Evolutionary conservation across 73 alveolate genomes (phyloP).

Genomic region (Effrenium voratum): DNA sequence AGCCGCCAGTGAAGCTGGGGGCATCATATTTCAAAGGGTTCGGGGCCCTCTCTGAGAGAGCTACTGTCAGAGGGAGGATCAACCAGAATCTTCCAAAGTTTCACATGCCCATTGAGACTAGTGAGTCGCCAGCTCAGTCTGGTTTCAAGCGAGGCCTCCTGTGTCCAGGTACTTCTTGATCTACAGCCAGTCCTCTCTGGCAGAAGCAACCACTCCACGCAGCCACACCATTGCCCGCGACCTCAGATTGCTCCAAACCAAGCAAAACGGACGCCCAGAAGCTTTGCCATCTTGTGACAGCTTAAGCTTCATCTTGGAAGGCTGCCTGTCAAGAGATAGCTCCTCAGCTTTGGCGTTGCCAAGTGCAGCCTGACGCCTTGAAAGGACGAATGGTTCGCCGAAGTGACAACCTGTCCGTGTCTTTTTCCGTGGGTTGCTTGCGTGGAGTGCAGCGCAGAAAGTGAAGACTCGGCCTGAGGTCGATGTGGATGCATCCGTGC

Average conservation of each 20-base stretch:
- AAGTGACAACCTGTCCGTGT: background rate
- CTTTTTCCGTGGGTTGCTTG: background rate
- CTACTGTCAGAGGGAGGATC: no score
- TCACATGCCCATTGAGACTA: no score
- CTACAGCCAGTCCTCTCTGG: slow-evolving; percentile 83
- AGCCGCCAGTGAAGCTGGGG: no score
- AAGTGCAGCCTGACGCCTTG: background rate
- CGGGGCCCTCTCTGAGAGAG: no score
- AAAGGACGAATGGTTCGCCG: no score
- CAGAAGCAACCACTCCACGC: slow-evolving; percentile 90
- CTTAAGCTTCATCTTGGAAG: no score
- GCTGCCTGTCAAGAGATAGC: background rate
- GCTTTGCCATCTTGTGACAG: no score
- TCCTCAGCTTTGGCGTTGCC: background rate
- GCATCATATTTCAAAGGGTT: no score
- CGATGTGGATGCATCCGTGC: slow-evolving; percentile 81
- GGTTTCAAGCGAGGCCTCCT: no score
- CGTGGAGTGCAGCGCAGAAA: no score
- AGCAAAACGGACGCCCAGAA: background rate
- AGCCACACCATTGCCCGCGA: slow-evolving; percentile 40
- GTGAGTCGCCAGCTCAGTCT: no score
- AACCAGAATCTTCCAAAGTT: no score
- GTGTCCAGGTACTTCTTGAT: slow-evolving; percentile 86
- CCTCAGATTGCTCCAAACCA: background rate
- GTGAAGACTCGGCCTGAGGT: background rate